Base-by-base conservation (phyloP, 2,329 filamentous ascomycete species). In the Pseudogymnoascus sp. region DNA sequence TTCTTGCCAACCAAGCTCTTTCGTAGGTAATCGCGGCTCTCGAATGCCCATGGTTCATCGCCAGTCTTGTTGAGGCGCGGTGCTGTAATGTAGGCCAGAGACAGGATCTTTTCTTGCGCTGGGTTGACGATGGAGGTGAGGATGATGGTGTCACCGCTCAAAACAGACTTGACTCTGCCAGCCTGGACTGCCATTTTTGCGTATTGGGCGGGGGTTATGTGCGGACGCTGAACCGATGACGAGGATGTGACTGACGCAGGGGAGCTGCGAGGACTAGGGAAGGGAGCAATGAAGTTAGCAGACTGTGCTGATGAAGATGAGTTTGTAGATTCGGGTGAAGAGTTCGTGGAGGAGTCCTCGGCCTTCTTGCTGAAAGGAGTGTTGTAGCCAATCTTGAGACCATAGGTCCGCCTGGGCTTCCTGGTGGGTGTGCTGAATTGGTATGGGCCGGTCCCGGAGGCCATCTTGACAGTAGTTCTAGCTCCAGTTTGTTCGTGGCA, bases 111-210 rank as follows among this genome's bases (percentile, higher is more conserved):
- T 79, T 97, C 94, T 75, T 88, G 85, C 67, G 85, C 82, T 37
- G 90, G 88, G 74, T 95, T 92, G 31, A 60, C 56, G 73, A 90
- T 82, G 76, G 90, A 91, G 70, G 88, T 85, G 72, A 97, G 80
- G 67, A 97, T 81, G 70, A 97, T 78, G 28, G 92, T 96, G 80
- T 97, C 94, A 72, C 94, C 94, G 72, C 92, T 97, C 72, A 95
- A 80, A 69, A 96, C 91, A 75, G 89, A 91, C 83, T 99, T 99
- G 77, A 97, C 92, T 72, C 87, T 89, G 74, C 87, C 85, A 75
- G 85, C 76, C 23, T 70, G 68, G 56, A 71, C 67, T 65, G 69
- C 65, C 70, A 72, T 73, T 40, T 65, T 70, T 59, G 62, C 60
- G 65, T 71, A 73, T 66, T 69, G 63, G 64, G 70, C 69, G 38